phyloP scores from a whole-genome alignment of 2,329 filamentous ascomycete genomes.

The Paraconiothyrium sp. region DNA sequence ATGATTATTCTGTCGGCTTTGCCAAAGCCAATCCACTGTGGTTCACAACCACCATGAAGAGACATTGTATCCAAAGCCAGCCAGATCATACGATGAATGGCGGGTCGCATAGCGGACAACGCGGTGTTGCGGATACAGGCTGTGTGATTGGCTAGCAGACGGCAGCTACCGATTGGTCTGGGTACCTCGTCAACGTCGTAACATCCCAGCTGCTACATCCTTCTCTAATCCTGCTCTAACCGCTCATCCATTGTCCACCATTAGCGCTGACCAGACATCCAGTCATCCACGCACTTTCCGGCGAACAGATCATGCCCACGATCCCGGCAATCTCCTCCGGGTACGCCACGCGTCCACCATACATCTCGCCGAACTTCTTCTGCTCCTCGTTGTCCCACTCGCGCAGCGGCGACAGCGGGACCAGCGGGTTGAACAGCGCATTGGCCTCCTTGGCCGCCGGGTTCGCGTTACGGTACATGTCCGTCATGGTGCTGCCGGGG shows the following conservation, averaged over 20 bases:
- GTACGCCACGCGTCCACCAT: conserved; percentile 1
- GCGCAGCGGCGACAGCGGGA: conserved; percentile 2
- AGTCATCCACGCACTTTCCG: background rate
- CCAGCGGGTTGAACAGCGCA: conserved; percentile 9
- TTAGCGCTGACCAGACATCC: background rate
- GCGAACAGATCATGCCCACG: background rate
- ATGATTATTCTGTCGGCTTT: no score
- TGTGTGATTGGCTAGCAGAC: no score
- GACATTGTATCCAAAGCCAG: no score
- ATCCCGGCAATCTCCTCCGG: background rate
- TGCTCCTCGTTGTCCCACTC: conserved; percentile 7
- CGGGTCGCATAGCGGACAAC: no score
- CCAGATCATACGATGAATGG: no score
- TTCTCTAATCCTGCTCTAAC: background rate
- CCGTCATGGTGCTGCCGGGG: conserved; percentile 64
- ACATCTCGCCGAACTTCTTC: conserved; percentile 5
- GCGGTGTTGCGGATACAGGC: no score
- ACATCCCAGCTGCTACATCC: no score
- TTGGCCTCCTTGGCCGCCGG: conserved; percentile 4
- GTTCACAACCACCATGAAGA: no score
- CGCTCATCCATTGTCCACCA: background rate
- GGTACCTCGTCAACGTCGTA: no score
- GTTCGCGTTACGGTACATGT: conserved; percentile 58
- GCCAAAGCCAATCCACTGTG: no score
- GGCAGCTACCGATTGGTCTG: no score